Evolutionary conservation across 2,329 filamentous ascomycete genomes (phyloP), one percentile per base, ranked within the genome.

Genomic region (Macrophomina tecta): DNA sequence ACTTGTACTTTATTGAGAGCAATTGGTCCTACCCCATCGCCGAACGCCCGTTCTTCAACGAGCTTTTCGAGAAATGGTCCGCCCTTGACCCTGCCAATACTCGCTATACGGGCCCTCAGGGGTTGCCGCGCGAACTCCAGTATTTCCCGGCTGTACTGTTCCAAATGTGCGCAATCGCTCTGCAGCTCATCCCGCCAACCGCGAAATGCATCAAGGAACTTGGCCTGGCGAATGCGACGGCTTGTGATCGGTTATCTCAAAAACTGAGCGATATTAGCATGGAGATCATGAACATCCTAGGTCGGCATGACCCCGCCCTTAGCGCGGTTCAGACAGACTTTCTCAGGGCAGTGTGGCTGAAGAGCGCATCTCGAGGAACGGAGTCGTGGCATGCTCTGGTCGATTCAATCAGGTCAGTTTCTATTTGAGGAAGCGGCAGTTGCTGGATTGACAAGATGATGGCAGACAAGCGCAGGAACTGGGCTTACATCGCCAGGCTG

Each of bases 321-420:
- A 46, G 56, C 42, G 56, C n/a, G 6, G 56, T 61, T 5, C 56
- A 61, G 56, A 61, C 56, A 11, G 56, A 61, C 16, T 61, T 61
- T 11, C 40, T 61, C 8, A 61, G 56, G 28, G 56, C 40, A 14
- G 56, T 61, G 5, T 61, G 56, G 56, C 56, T 61, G 40, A 61
- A 61, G 28, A 61, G 48, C 8, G 14, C 28, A 12, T 61, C 56
- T 5, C 56, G 56, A 30, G 56, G 56, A 61, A 61, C 56, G 4
- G 56, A 61, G 18, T 40, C 56, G 4, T 61, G 56, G 56, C 56
- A 61, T 48, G 56, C 56, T 36, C 42, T 61, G 3, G 34, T 34
- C 30, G 42, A 61, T n/a, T 5, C 56, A 48, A 61, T 61, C 30
- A 32, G 30, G 56, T 61, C 5, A 48, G 40, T 36, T 6, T 1